These are phyloP conservation scores for Diddensiella santjacobensis DNA, from an alignment of 805 yeast genomes.

Conservation along the genomic window DNA sequence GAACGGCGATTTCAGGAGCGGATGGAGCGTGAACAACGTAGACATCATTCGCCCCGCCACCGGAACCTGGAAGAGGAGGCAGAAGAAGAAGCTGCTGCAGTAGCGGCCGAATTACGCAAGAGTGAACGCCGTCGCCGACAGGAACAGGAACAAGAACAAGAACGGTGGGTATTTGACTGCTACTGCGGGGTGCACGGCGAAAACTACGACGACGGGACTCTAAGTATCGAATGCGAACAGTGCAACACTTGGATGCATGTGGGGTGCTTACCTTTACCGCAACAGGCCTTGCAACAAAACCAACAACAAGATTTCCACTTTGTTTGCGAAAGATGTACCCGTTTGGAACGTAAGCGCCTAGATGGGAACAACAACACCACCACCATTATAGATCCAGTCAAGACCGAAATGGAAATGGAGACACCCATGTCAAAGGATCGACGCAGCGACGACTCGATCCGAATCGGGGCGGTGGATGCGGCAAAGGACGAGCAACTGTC, in stretches of 20 bases:
- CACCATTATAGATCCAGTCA: background rate
- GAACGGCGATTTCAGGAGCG: constrained; percentile 13
- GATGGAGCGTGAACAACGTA: constrained; percentile 15
- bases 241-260: constrained; percentile 42
- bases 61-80: constrained; percentile 11
- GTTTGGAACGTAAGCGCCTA: background rate
- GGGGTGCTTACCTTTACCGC: constrained; percentile 33
- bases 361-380: no score
- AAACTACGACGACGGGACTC: constrained; percentile 39
- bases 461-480: no score
- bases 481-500: no score
- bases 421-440: constrained; percentile 1
- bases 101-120: background rate
- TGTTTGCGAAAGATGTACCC: background rate
- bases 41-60: constrained; percentile 7
- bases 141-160: constrained; percentile 9
- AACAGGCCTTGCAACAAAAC: constrained; percentile 13
- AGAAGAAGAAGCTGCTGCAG: background rate
- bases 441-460: background rate
- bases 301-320: background rate
- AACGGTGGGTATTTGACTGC: constrained; percentile 40
- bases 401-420: background rate
- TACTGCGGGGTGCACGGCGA: constrained; percentile 37
- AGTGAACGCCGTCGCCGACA: constrained; percentile 4
- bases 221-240: constrained; percentile 36